Base-by-base conservation (phyloP, 1,139 yeast genomes). In the Blastobotrys petasosporus region DNA sequence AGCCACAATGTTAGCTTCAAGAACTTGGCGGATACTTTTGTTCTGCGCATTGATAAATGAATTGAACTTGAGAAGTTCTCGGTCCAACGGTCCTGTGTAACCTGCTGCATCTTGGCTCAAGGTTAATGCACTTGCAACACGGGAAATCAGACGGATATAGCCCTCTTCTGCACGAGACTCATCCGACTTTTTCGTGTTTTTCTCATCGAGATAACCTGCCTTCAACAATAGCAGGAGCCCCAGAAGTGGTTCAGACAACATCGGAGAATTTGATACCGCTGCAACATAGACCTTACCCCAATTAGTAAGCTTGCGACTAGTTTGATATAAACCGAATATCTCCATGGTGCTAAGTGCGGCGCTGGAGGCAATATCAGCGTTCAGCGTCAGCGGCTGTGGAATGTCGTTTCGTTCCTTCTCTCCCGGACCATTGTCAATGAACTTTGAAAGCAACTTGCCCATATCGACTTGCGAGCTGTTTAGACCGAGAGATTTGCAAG, bases 41-140 rank as follows among this genome's bases (percentile, higher is more conserved):
- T 74, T 72, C 42, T 84, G 66, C 44, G 77, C 76, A 48, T 79
- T 74, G 42, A 82, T 63, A 49, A 81, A 80, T 12, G 88, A 82
- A 59, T 92, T 76, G 61, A 83, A 85, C 37, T 77, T 72, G 46
- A 83, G 67, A 32, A 85, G 69, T 45, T 75, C 73, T 51, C 83
- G 73, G 20, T 85, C 82, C 37, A 84, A 69, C 4, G 92, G 90
- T 0, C 92, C 92, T 48, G 77, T 77, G 59, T 81, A 76, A 51
- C 79, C 79, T 32, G 76, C 73, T 4, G 84, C 81, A 20, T 65
- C 69, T 53, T 80, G 78, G 16, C 75, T 70, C 37, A 80, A 67
- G 51, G 71, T 73, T 49, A 77, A 73, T 39, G 82, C 68, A 1
- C 82, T 70, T 35, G 83, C 76, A 2, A 82, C 66, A 51, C 88